Base-by-base conservation (phyloP, 371 early-diverging fungal genomes). In the Mucor racemosus region DNA sequence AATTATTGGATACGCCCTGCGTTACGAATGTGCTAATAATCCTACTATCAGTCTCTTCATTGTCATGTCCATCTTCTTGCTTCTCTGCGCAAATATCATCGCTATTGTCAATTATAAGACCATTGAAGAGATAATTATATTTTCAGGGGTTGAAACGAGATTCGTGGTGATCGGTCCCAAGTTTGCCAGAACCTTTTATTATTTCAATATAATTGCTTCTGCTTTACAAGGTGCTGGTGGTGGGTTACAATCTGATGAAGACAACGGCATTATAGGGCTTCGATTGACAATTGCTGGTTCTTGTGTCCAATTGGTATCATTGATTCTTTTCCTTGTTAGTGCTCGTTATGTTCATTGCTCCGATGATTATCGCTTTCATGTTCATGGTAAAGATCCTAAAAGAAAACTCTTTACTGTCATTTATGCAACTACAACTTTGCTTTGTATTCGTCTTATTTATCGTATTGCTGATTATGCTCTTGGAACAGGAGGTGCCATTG, bases 41-140 rank as follows among this genome's bases (percentile, higher is more conserved):
- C 42, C 53, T 7, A 14, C 10, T 7, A 39, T 19, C 1, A 40
- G 44, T 5, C n/a, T 41, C 39, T 53, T 40, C 17, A 56, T 17
- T 42, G 57, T 42, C 31, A 64, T 64, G 64, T 41, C 17, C 0
- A 40, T 64, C 44, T 39, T 64, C n/a, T 44, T 64, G 33, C 42
- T 64, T 7, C 55, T 64, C 4, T 36, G 56, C 7, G 38, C 64
- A 19, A 64, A 56, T 11, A 4, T 64, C 6, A 41, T 64, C 5
- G 39, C 57, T 5, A 7, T 64, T 11, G 44, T 50, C 57, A 64
- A 64, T 19, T 64, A 56, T 35, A 64, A 42, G 10, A 36, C 58
- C 0, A 19, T 58, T 2, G 10, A 21, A 21, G 58, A 58, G 11
- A 13, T 58, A 2, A 36, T 58, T 17, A 3, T 35, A 17, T 21